Evolutionary conservation across 2,329 filamentous ascomycete genomes (phyloP).

Genomic region (Cercospora brassicicola): DNA sequence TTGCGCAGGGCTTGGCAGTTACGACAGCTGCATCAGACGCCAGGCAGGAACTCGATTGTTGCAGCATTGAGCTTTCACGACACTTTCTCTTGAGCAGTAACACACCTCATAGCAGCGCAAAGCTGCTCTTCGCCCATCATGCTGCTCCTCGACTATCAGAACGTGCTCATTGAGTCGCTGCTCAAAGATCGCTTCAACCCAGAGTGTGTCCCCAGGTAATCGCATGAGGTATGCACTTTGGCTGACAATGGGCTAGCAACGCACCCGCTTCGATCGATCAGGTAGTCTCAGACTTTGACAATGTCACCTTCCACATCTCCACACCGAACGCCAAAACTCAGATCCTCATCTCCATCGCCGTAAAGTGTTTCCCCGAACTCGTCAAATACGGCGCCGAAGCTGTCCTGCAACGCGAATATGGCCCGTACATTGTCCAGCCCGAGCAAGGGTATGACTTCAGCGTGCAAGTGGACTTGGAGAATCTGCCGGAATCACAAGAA

Average conservation of each 20-base stretch:
- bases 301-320: slow-evolving; percentile 97
- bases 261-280: slow-evolving; percentile 90
- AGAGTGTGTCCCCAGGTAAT: slow-evolving; percentile 26
- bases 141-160: slow-evolving; percentile 99
- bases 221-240: neutral
- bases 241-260: slow-evolving; percentile 60
- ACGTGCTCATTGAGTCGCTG: slow-evolving; percentile 94
- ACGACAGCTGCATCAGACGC: slow-evolving; percentile 8
- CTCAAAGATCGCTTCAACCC: slow-evolving; percentile 83
- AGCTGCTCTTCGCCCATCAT: slow-evolving; percentile 43
- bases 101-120: neutral
- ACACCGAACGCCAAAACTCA: slow-evolving; percentile 91
- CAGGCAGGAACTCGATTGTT: slow-evolving; percentile 4
- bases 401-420: slow-evolving; percentile 92
- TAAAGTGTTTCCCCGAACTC: slow-evolving; percentile 92
- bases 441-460: slow-evolving; percentile 97
- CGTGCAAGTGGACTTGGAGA: slow-evolving; percentile 82
- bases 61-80: neutral
- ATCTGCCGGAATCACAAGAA: slow-evolving; percentile 79
- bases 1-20: slow-evolving; percentile 12
- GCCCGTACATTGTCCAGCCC: slow-evolving; percentile 79
- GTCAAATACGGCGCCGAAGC: slow-evolving; percentile 89
- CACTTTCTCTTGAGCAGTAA: neutral
- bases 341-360: slow-evolving; percentile 90
- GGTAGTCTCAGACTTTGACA: slow-evolving; percentile 97